Conservation (phyloP, 73 alveolate genomes). For the Loxodes magnus region DNA sequence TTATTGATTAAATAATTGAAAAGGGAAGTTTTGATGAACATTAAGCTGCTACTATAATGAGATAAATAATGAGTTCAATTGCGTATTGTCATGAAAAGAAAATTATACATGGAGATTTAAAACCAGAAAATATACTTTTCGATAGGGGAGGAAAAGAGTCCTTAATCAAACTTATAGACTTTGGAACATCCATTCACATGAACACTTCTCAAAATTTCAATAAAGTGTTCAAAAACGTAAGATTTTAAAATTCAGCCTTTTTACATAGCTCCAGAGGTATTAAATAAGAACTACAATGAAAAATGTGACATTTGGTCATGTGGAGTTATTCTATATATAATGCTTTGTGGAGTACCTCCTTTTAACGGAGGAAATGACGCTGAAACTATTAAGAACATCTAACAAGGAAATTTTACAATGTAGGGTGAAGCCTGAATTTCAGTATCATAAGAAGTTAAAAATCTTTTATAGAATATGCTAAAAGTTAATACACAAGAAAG, state of each 20-base stretch:
- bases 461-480: not conserved
- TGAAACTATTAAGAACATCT: not conserved
- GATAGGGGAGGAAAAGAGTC: not conserved
- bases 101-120: not conserved
- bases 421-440: not conserved
- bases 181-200: not conserved
- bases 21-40: not conserved
- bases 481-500: not conserved
- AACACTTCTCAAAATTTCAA: not conserved
- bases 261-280: no score
- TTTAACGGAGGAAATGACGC: not conserved
- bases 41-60: not conserved
- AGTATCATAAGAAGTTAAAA: not conserved
- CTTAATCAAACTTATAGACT: not conserved
- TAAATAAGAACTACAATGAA: not conserved
- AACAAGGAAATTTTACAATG: not conserved
- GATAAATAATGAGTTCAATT: not conserved
- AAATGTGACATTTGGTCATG: conserved; percentile 4
- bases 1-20: not conserved
- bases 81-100: not conserved
- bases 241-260: no score
- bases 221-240: no score
- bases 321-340: not conserved
- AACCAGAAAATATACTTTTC: not conserved
- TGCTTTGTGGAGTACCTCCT: conserved; percentile 3